Conservation (phyloP, 352 stramenopile species). For the Plasmopara halstedii region DNA sequence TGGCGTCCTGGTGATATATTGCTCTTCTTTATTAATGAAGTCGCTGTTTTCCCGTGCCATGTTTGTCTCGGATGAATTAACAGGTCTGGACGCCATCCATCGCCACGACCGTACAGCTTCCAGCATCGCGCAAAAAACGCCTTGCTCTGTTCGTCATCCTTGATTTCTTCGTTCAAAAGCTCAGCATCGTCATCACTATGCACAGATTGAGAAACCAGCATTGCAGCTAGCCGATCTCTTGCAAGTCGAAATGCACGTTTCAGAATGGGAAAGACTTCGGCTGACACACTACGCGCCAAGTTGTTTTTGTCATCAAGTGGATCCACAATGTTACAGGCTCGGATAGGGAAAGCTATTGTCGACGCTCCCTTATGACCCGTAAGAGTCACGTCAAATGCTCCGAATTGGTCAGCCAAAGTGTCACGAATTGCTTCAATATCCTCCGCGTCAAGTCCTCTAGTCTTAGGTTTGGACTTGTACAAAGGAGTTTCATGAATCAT, state of each 20-base stretch:
- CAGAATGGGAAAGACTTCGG: conserved; percentile 61
- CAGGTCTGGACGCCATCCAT: conserved; percentile 72
- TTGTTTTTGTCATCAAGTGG: conserved; percentile 85
- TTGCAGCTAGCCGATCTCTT: conserved; percentile 38
- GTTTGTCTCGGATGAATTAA: conserved; percentile 71
- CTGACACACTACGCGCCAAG: conserved; percentile 68
- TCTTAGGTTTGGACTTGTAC: conserved; percentile 8
- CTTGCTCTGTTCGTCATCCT: conserved; percentile 23
- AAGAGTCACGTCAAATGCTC: conserved; percentile 32
- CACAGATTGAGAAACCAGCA: conserved; percentile 22
- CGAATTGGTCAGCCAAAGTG: conserved; percentile 50
- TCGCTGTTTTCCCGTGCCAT: conserved; percentile 40
- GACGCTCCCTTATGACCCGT: conserved; percentile 7
- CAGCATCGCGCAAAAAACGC: conserved; percentile 54
- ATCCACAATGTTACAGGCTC: conserved; percentile 85
- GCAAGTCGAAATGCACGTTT: conserved; percentile 59
- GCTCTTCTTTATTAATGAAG: conserved; percentile 15
- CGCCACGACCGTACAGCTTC: conserved; percentile 56
- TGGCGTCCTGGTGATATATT: conserved; percentile 13
- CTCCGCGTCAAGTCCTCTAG: conserved; percentile 25
- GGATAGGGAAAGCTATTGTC: conserved; percentile 51
- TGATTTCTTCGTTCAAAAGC: conserved; percentile 10
- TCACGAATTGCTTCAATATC: conserved; percentile 46
- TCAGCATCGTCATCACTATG: conserved; percentile 15
- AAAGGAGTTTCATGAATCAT: conserved; percentile 22